Base-by-base conservation (phyloP, 371 early-diverging fungal species). In the Phascolomyces articulosus region DNA sequence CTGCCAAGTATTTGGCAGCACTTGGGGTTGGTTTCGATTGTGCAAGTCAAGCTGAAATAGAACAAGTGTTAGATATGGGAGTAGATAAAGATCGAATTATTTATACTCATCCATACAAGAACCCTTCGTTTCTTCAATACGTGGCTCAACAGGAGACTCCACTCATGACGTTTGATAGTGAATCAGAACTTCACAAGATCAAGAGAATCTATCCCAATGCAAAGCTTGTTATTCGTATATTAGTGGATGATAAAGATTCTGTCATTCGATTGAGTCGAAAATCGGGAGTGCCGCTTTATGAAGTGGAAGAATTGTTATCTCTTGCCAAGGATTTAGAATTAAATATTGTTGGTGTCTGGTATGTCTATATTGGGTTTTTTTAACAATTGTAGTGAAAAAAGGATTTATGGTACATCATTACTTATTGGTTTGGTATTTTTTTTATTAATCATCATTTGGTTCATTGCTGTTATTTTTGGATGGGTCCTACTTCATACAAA, bases 81-180 rank as follows among this genome's bases (percentile, higher is more conserved):
- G 92, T 90, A 0, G 86, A 87, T 44, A 83, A 96, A 18, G 75
- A 76, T 41, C 85, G 91, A 60, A 91, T 98, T 70, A 95, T 98
- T 72, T 98, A 95, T 68, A 98, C 98, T 63, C 96, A 97, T 81
- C 98, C 98, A 28, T 96, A 97, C 87, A 98, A 98, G 83, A 96
- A 95, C 64, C 85, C 89, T 31, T 96, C 97, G 15, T 95, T 93
- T 77, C 87, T 98, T 69, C 91, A 92, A 59, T 95, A 86, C 68
- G 95, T 97, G 9, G 79, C 81, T 38, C 78, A 83, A 54, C 83
- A 89, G 53, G 87, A 88, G 65, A 95, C 98, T 23, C 72, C 78
- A 60, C 87, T 93, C 85, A 95, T 97, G 94, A 98, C 98, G 24
- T 97, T 98, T 78, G 98, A 98, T 81, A 98, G 97, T 77, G 89